phyloP scores from a whole-genome alignment of 495 filamentous ascomycete species.

The Podospora sp. region DNA sequence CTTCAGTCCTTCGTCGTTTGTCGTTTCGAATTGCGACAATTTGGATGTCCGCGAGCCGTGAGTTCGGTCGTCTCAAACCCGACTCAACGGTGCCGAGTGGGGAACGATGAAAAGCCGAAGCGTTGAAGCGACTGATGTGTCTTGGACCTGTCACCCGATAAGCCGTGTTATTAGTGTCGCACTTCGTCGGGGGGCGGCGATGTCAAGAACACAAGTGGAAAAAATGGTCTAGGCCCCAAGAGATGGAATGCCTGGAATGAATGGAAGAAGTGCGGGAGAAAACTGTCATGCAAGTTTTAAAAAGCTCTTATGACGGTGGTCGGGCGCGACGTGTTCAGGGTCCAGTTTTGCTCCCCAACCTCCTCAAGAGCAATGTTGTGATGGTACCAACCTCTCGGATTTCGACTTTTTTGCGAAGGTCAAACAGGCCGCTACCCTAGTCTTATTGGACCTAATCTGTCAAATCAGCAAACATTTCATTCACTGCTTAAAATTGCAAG shows the following conservation, averaged over 20 bases:
- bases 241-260: conserved; percentile 8
- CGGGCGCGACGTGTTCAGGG: conserved; percentile 30
- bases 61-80: background rate
- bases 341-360: conserved; percentile 34
- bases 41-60: background rate
- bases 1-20: background rate
- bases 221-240: conserved; percentile 3
- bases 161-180: background rate
- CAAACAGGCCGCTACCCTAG: background rate
- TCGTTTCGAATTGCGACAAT: background rate
- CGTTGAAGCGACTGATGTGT: background rate
- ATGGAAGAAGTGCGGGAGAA: conserved; percentile 21
- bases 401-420: conserved; percentile 19
- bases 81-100: background rate
- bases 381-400: conserved; percentile 37
- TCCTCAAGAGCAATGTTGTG: conserved; percentile 20
- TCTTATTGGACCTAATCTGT: conserved; percentile 14
- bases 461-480: conserved; percentile 21
- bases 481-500: conserved; percentile 1
- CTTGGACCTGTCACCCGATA: background rate
- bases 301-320: conserved; percentile 22
- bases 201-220: conserved; percentile 1
- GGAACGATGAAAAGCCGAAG: background rate
- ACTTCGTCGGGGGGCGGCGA: background rate
- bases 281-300: conserved; percentile 15